Conservation (phyloP, 768 basidiomycete species). For the Hygrophorus russula region DNA sequence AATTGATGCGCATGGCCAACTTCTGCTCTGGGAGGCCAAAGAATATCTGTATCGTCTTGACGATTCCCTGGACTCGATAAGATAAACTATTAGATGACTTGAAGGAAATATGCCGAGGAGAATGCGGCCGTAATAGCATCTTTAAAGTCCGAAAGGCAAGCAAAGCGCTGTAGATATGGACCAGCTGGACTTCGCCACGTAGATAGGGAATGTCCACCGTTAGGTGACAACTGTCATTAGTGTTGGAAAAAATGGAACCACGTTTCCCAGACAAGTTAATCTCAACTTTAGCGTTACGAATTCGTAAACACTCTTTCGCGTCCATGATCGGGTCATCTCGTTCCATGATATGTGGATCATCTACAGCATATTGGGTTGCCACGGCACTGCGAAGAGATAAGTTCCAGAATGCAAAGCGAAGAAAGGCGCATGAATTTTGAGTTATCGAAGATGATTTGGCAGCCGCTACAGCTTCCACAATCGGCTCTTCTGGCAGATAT, state of each 20-base stretch:
- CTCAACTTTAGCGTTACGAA: constrained; percentile 20
- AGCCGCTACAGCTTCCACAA: constrained; percentile 32
- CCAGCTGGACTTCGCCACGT: constrained; percentile 42
- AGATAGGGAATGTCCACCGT: constrained; percentile 42
- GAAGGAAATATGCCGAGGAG: constrained; percentile 11
- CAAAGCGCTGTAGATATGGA: constrained; percentile 59
- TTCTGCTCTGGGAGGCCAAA: constrained; percentile 38
- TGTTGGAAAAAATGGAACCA: constrained; percentile 10
- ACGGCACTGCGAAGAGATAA: constrained; percentile 48
- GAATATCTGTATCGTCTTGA: constrained; percentile 36
- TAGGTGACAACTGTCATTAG: constrained; percentile 32
- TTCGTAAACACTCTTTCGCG: constrained; percentile 33
- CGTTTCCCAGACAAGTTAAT: constrained; percentile 18
- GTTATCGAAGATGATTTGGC: constrained; percentile 23
- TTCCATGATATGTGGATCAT: constrained; percentile 51
- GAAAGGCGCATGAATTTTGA: constrained; percentile 27
- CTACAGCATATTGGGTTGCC: constrained; percentile 55
- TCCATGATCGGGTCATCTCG: constrained; percentile 34
- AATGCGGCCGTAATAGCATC: constrained; percentile 20
- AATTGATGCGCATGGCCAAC: constrained; percentile 32
- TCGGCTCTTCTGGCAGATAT: constrained; percentile 38
- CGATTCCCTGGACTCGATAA: constrained; percentile 19
- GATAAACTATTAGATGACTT: constrained; percentile 10
- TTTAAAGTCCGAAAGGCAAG: constrained; percentile 47
- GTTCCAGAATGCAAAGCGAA: constrained; percentile 34